phyloP scores from a whole-genome alignment of 2,329 filamentous ascomycete species.

The Calonectria hawksworthii region DNA sequence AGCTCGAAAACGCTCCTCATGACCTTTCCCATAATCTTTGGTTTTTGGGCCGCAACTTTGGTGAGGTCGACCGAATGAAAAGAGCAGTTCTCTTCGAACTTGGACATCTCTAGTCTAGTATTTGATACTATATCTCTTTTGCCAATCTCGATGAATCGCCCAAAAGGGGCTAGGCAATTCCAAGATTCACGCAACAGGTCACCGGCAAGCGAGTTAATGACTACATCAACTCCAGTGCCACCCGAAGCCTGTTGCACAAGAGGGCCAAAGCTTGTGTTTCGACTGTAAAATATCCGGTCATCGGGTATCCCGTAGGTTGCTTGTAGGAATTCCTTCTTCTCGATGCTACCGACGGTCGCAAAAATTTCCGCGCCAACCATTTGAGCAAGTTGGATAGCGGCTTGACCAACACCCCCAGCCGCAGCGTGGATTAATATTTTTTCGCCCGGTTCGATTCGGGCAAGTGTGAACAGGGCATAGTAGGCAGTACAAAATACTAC shows the following conservation, averaged over 20 bases:
- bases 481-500: conserved; percentile 38
- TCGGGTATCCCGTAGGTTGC: conserved; percentile 45
- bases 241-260: conserved; percentile 41
- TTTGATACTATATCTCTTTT: conserved; percentile 46
- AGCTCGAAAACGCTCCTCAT: conserved; percentile 54
- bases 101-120: conserved; percentile 46
- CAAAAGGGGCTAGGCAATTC: conserved; percentile 49
- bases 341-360: conserved; percentile 48
- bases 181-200: conserved; percentile 48
- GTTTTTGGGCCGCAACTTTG: conserved; percentile 55
- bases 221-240: conserved; percentile 47
- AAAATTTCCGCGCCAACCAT: conserved; percentile 47
- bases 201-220: conserved; percentile 49
- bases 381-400: conserved; percentile 47
- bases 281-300: conserved; percentile 48
- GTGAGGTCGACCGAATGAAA: conserved; percentile 33
- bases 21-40: conserved; percentile 55
- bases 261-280: conserved; percentile 43
- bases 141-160: conserved; percentile 53
- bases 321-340: conserved; percentile 48
- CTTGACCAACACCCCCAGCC: conserved; percentile 46
- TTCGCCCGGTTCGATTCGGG: conserved; percentile 34
- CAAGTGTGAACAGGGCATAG: conserved; percentile 31
- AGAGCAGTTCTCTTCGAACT: conserved; percentile 44
- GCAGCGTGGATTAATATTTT: conserved; percentile 49